These are phyloP conservation scores for Immersiella caudata DNA, from an alignment of 495 filamentous ascomycete genomes.

Conservation along the genomic window DNA sequence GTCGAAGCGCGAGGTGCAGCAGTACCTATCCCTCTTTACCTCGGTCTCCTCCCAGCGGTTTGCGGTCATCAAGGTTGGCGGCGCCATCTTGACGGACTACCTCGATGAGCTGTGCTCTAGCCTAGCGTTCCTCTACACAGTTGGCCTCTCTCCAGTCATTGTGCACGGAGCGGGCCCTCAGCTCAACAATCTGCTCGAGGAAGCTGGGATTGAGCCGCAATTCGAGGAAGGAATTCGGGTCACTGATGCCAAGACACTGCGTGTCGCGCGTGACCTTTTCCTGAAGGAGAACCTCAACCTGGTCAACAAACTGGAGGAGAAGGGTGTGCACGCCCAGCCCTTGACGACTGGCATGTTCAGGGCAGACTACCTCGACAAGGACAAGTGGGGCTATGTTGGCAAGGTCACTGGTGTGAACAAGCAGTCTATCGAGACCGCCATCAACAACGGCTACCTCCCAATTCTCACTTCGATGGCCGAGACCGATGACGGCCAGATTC, in stretches of 20 bases:
- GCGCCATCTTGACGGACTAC: slow-evolving; percentile 95
- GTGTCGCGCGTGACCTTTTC: slow-evolving; percentile 87
- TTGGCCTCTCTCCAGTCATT: slow-evolving; percentile 93
- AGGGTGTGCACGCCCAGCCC: slow-evolving; percentile 88
- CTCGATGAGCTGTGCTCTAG: slow-evolving; percentile 85
- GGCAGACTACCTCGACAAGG: slow-evolving; percentile 92
- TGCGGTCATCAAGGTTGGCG: slow-evolving; percentile 98
- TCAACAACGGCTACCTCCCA: slow-evolving; percentile 88
- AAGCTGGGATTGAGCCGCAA: slow-evolving; percentile 90
- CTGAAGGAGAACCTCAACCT: slow-evolving; percentile 95
- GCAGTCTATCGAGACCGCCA: slow-evolving; percentile 85
- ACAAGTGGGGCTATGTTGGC: slow-evolving; percentile 92
- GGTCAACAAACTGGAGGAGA: slow-evolving; percentile 85
- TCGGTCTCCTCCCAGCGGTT: slow-evolving; percentile 97
- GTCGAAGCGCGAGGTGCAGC: slow-evolving; percentile 95
- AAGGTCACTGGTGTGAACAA: slow-evolving; percentile 95
- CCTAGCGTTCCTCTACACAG: slow-evolving; percentile 90
- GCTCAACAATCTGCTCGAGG: slow-evolving; percentile 89
- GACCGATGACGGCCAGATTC: slow-evolving; percentile 86
- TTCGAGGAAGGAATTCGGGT: slow-evolving; percentile 97
- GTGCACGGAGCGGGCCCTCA: slow-evolving; percentile 97
- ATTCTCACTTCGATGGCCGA: slow-evolving; percentile 98
- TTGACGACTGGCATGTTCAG: slow-evolving; percentile 93
- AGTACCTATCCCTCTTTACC: slow-evolving; percentile 97
- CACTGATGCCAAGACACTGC: slow-evolving; percentile 93